These are phyloP conservation scores for Leccinum subrobustum DNA, from an alignment of 1,284 basidiomycete species.

Conservation along the genomic window DNA sequence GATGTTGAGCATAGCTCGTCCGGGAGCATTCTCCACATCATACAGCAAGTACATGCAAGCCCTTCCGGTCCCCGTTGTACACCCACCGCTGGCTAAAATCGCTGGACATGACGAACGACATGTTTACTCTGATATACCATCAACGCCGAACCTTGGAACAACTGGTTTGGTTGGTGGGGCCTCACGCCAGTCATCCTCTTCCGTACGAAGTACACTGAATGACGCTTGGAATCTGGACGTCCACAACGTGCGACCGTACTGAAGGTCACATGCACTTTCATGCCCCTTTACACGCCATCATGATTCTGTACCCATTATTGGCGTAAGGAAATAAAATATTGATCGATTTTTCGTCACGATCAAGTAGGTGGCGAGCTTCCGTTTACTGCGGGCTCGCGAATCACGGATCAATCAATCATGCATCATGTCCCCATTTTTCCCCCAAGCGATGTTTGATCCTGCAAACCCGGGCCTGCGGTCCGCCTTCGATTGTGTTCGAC, in stretches of 20 bases:
- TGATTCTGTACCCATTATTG: not conserved
- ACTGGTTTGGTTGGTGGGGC: not conserved
- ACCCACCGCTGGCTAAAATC: slow-evolving; percentile 1
- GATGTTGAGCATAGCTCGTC: not conserved
- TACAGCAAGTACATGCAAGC: slow-evolving; percentile 1
- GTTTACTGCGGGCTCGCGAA: not conserved
- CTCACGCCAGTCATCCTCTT: not conserved
- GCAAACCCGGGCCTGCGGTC: not conserved
- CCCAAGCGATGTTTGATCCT: not conserved
- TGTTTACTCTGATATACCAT: slow-evolving; percentile 38
- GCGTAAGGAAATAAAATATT: not conserved
- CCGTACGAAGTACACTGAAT: slow-evolving; percentile 24
- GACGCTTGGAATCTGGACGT: slow-evolving; percentile 36
- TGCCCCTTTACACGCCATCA: not conserved
- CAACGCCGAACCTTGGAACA: slow-evolving; percentile 5
- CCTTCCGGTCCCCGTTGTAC: not conserved
- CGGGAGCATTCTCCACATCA: not conserved
- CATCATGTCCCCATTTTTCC: not conserved
- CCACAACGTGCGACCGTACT: slow-evolving; percentile 35
- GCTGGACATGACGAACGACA: slow-evolving; percentile 1
- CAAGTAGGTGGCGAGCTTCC: not conserved
- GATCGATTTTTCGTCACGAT: too few relatives aligned
- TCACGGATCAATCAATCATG: not conserved
- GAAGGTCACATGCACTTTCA: not conserved
- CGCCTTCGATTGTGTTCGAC: not conserved